Evolutionary conservation across 1,284 basidiomycete genomes (phyloP).

Genomic region (Phaffia rhodozyma): DNA sequence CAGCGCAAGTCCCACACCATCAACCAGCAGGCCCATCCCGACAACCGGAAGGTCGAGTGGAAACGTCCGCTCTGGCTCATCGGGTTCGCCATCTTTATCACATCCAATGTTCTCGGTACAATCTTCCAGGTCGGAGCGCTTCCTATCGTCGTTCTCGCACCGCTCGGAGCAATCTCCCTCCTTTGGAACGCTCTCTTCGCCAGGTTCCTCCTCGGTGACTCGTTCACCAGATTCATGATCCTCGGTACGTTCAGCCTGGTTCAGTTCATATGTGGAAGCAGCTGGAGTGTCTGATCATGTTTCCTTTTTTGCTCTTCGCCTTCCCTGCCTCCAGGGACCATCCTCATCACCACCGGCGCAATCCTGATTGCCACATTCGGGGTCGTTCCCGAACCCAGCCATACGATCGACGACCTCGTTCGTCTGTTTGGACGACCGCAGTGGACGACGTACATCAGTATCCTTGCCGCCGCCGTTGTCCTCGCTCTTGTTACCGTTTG

Average conservation of each 20-base stretch:
- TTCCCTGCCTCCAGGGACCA: slow-evolving; percentile 42
- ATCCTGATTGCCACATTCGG: slow-evolving; percentile 85
- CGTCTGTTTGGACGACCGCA: slow-evolving; percentile 61
- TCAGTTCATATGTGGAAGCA: slow-evolving; percentile 8
- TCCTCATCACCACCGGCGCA: slow-evolving; percentile 78
- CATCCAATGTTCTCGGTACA: slow-evolving; percentile 83
- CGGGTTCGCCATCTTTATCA: slow-evolving; percentile 72
- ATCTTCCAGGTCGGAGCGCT: slow-evolving; percentile 89
- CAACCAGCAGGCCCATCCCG: slow-evolving; percentile 59
- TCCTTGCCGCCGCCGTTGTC: slow-evolving; percentile 53
- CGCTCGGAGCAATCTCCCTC: slow-evolving; percentile 81
- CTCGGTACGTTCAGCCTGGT: slow-evolving; percentile 37
- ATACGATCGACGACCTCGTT: slow-evolving; percentile 75
- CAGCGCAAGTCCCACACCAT: slow-evolving; percentile 89
- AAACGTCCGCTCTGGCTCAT: slow-evolving; percentile 75
- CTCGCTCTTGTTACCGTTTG: slow-evolving; percentile 53
- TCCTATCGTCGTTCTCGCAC: slow-evolving; percentile 82
- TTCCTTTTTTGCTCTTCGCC: not conserved
- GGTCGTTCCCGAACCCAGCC: slow-evolving; percentile 82
- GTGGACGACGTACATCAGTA: slow-evolving; percentile 69
- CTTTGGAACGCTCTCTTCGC: slow-evolving; percentile 95
- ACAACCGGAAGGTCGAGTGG: slow-evolving; percentile 54
- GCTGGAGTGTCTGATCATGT: not conserved
- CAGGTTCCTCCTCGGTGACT: slow-evolving; percentile 68
- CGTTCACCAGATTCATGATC: slow-evolving; percentile 73